Base-by-base conservation (phyloP, 345 rosid species). In the Pistacia integerrima region DNA sequence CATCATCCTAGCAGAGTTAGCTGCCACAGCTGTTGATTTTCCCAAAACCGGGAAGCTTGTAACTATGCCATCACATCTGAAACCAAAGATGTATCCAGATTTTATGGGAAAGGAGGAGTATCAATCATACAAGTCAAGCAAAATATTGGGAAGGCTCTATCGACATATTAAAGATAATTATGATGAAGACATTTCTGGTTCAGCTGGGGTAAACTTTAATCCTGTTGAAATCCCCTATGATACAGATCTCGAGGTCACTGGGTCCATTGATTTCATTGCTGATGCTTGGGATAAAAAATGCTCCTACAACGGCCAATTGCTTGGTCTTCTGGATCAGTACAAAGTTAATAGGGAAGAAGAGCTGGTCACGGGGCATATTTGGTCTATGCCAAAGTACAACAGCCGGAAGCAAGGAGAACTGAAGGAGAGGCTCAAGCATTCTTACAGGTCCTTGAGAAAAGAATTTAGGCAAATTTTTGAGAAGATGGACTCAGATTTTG, bases 1-100 rank as follows among this genome's bases (percentile, higher is more conserved):
- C 81, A 33, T 82, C 64, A 80, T 38, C 13, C 88, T 95, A 3
- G 98, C 99, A 18, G 85, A 89, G 87, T 83, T 93, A 51, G 97
- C 99, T 17, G 98, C 99, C 72, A 90, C 88, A 22, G 94, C 98
- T 64, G 98, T 95, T 75, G 98, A 95, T 84, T 90, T 90, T 77
- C 97, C 98, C 16, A 95, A 93, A 86, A 93, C 98, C 5, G 98
- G 99, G 80, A 92, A 82, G 80, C 44, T 90, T 1, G 97, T 92
- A 38, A 36, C 80, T 8, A 85, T 95, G 96, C 99, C 97, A 22
- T 30, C 67, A 38, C 59, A 84, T 59, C 70, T 93, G 70, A 93
- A 86, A 81, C 99, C 98, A 5, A 86, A 92, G 70, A 69, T 79
- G 62, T 95, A 95, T 76, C 99, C 97, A 3, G 98, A 95, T 80